These are phyloP conservation scores for Lecanicillium sp. DNA, from an alignment of 2,329 filamentous ascomycete species.

Conservation along the genomic window DNA sequence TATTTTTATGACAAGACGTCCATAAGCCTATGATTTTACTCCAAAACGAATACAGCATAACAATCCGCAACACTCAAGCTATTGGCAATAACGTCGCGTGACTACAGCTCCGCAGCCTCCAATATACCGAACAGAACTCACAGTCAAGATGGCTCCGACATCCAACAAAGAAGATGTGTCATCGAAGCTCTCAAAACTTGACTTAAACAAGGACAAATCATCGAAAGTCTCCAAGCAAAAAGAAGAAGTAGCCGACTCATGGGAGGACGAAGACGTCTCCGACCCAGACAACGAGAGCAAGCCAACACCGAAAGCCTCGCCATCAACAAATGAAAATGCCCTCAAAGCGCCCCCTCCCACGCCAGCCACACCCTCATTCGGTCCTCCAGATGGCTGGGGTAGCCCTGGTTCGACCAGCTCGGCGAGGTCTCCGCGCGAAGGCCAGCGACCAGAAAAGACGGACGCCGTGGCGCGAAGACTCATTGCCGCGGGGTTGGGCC, in stretches of 20 bases:
- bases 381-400: conserved; percentile 19
- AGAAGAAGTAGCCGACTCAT: conserved; percentile 35
- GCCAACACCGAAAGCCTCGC: conserved; percentile 11
- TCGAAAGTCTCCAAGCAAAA: conserved; percentile 18
- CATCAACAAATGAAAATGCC: conserved; percentile 22
- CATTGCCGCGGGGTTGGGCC: conserved; percentile 82
- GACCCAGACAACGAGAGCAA: conserved; percentile 31
- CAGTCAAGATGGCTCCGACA: conserved; percentile 7
- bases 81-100: too few relatives aligned
- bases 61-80: neutral
- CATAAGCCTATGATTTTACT: too few relatives aligned
- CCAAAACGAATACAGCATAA: too few relatives aligned
- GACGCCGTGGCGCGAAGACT: conserved; percentile 83
- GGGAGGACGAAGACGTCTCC: conserved; percentile 54
- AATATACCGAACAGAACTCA: too few relatives aligned
- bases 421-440: neutral
- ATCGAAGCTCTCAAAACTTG: conserved; percentile 27
- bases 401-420: conserved; percentile 16
- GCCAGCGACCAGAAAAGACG: conserved; percentile 73
- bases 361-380: conserved; percentile 49
- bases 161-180: conserved; percentile 23
- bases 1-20: too few relatives aligned
- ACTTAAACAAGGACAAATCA: conserved; percentile 18
- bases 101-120: too few relatives aligned
- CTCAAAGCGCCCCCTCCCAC: conserved; percentile 59